Evolutionary conservation across 2,329 filamentous ascomycete genomes (phyloP).

Genomic region (Colletotrichum chrysophilum): DNA sequence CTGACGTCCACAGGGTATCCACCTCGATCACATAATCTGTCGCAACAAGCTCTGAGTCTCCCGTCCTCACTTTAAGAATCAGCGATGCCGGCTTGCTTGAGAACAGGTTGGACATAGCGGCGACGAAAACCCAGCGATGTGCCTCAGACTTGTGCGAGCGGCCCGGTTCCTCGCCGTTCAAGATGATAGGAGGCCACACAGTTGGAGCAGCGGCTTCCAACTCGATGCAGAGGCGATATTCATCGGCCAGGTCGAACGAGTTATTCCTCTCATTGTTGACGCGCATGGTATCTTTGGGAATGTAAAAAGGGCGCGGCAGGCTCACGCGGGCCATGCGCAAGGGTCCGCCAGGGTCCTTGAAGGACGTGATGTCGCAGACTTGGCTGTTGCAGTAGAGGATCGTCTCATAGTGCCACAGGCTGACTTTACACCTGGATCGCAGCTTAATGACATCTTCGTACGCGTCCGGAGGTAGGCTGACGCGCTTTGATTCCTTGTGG

Average conservation of each 20-base stretch:
- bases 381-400: slow-evolving; percentile 61
- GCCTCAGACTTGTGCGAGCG: slow-evolving; percentile 18
- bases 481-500: slow-evolving; percentile 44
- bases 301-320: slow-evolving; percentile 53
- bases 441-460: slow-evolving; percentile 29
- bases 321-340: slow-evolving; percentile 53
- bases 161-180: slow-evolving; percentile 2
- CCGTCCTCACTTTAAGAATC: slow-evolving; percentile 39
- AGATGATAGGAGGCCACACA: slow-evolving; percentile 55
- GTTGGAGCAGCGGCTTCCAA: slow-evolving; percentile 54
- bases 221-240: slow-evolving; percentile 57
- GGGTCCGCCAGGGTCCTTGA: slow-evolving; percentile 51
- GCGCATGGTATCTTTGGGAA: slow-evolving; percentile 57
- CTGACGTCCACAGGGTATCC: slow-evolving; percentile 52
- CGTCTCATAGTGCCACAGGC: slow-evolving; percentile 34
- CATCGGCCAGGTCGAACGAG: slow-evolving; percentile 52
- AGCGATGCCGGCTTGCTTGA: slow-evolving; percentile 37
- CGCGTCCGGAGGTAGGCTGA: slow-evolving; percentile 28
- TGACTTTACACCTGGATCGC: slow-evolving; percentile 48
- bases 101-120: slow-evolving; percentile 46
- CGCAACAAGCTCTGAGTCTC: slow-evolving; percentile 27
- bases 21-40: slow-evolving; percentile 56
- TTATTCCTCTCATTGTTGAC: slow-evolving; percentile 52
- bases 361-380: slow-evolving; percentile 56
- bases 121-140: slow-evolving; percentile 43